These are phyloP conservation scores for Papiliotrema laurentii DNA, from an alignment of 1,284 basidiomycete genomes.

Conservation along the genomic window DNA sequence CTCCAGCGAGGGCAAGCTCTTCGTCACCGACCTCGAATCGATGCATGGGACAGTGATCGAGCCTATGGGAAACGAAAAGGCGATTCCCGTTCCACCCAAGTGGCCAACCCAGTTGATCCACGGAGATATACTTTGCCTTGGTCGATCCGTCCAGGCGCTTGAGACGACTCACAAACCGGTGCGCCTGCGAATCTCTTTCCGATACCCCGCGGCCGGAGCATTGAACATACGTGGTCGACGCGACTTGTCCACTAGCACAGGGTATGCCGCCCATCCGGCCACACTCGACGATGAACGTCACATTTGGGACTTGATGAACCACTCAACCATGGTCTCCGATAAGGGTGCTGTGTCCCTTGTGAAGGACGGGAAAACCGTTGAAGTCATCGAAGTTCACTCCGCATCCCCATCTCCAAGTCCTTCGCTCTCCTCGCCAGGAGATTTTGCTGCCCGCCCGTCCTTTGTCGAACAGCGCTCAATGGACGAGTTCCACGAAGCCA, in stretches of 20 bases:
- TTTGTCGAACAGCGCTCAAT: no score
- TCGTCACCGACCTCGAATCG: conserved; percentile 26
- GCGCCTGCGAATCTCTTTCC: conserved; percentile 10
- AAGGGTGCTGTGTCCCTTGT: background rate
- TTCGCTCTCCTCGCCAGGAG: no score
- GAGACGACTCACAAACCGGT: conserved; percentile 8
- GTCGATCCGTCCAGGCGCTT: conserved; percentile 15
- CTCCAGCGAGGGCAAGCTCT: conserved; percentile 20
- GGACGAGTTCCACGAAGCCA: no score
- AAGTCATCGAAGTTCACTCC: background rate
- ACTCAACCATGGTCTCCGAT: background rate
- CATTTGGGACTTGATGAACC: background rate
- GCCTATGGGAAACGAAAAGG: background rate
- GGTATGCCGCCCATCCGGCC: background rate
- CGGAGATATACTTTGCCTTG: conserved; percentile 23
- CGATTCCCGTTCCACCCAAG: background rate
- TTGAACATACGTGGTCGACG: background rate
- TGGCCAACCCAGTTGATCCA: conserved; percentile 19
- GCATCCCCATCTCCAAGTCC: no score
- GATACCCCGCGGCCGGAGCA: conserved; percentile 11
- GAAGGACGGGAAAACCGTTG: background rate
- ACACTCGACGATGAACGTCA: background rate
- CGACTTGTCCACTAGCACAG: background rate
- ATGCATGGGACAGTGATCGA: conserved; percentile 26
- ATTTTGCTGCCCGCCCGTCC: no score